Evolutionary conservation across 169 alveolate species (phyloP).

Genomic region (Plasmodium vivax): DNA sequence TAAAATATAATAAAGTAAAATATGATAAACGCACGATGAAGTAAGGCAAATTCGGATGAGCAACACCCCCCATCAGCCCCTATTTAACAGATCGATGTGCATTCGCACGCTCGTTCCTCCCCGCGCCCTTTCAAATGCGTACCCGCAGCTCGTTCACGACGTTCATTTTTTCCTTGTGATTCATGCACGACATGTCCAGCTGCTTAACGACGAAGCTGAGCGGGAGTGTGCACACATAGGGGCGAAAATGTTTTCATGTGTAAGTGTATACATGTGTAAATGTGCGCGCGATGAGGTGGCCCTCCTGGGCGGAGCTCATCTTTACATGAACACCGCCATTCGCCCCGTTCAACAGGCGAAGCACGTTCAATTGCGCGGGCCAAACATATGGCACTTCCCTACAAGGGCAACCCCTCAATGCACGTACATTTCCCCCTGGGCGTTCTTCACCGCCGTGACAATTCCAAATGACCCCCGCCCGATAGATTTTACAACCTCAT

Average conservation of each 20-base stretch:
- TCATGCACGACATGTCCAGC: constrained; percentile 74
- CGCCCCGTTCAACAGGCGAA: background rate
- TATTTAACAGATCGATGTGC: background rate
- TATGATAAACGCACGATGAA: background rate
- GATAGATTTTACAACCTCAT: constrained; percentile 65
- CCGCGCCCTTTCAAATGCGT: background rate
- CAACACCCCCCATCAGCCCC: background rate
- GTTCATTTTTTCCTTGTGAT: constrained; percentile 67
- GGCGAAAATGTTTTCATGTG: background rate
- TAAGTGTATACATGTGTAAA: background rate
- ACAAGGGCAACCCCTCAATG: background rate
- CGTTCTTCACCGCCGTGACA: constrained; percentile 67
- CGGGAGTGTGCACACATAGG: background rate
- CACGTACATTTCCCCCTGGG: constrained; percentile 43
- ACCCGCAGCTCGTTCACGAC: constrained; percentile 48
- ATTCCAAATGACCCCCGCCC: constrained; percentile 75
- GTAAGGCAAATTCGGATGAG: background rate
- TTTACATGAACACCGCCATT: background rate
- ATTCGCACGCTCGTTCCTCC: background rate
- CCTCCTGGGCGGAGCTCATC: background rate
- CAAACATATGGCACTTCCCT: background rate
- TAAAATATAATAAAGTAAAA: background rate
- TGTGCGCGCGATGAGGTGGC: background rate
- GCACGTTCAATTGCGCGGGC: background rate
- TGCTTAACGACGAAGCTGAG: constrained; percentile 68